Percentiles rank a stretch among this genome's conserved stretches.
These are phyloP conservation scores for Hericium alpestre DNA, from an alignment of 768 basidiomycete species.

Conservation along the genomic window DNA sequence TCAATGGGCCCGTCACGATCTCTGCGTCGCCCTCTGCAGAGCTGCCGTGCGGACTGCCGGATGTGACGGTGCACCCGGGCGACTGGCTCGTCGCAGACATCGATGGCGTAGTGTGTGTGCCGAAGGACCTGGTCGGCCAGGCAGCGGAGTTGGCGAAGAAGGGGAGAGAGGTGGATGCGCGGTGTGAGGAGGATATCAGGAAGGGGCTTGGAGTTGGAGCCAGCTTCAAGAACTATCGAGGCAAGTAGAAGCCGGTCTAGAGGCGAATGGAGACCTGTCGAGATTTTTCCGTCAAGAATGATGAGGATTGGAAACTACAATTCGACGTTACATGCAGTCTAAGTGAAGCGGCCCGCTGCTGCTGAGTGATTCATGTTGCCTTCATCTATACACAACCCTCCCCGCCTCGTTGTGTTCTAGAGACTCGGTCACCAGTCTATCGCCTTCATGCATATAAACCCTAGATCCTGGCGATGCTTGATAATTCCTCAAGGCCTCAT, in stretches of 20 bases:
- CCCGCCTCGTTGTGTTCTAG: too few relatives aligned
- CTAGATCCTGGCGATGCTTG: too few relatives aligned
- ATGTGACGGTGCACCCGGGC: conserved; percentile 54
- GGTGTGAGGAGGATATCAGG: conserved; percentile 64
- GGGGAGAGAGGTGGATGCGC: conserved; percentile 55
- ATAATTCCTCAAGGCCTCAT: too few relatives aligned
- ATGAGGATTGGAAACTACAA: too few relatives aligned
- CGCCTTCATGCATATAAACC: too few relatives aligned
- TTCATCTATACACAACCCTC: too few relatives aligned
- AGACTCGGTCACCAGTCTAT: too few relatives aligned
- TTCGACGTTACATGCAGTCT: too few relatives aligned
- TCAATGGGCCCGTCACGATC: conserved; percentile 57
- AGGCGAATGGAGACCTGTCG: too few relatives aligned
- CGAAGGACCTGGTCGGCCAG: conserved; percentile 36
- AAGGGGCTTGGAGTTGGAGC: conserved; percentile 64
- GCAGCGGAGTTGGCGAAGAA: conserved; percentile 50
- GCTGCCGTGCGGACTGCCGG: conserved; percentile 34
- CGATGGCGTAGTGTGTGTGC: conserved; percentile 83
- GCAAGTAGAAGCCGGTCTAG: conserved; percentile 24
- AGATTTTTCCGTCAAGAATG: too few relatives aligned
- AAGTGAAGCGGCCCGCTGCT: too few relatives aligned
- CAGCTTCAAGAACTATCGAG: conserved; percentile 71
- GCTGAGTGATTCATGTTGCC: too few relatives aligned
- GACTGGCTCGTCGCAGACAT: conserved; percentile 83
- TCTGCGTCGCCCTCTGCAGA: conserved; percentile 8